These are phyloP conservation scores for Lactarius indigo DNA, from an alignment of 768 basidiomycete species.

Conservation along the genomic window DNA sequence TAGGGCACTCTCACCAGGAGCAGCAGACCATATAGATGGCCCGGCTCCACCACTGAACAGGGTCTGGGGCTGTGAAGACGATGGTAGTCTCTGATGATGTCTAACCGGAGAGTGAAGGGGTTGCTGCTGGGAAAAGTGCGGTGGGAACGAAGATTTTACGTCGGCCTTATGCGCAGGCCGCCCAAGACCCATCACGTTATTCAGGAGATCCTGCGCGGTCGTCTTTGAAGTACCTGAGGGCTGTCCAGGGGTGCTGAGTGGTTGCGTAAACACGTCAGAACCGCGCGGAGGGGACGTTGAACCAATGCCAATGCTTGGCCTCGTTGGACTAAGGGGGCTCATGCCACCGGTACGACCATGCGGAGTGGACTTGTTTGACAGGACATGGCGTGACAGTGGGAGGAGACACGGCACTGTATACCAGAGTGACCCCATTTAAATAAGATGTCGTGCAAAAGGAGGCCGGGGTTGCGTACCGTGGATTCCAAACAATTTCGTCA, in stretches of 20 bases:
- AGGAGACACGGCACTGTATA: slow-evolving; percentile 14
- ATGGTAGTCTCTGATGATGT: slow-evolving; percentile 25
- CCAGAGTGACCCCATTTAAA: background rate
- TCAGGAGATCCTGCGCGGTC: slow-evolving; percentile 67
- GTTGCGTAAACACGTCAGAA: slow-evolving; percentile 28
- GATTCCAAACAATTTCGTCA: slow-evolving; percentile 78
- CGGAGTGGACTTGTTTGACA: slow-evolving; percentile 15
- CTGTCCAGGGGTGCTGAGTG: slow-evolving; percentile 19
- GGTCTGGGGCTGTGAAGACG: slow-evolving; percentile 42
- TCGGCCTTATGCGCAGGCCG: slow-evolving; percentile 28
- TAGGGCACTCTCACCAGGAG: slow-evolving; percentile 41
- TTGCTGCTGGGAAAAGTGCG: slow-evolving; percentile 16
- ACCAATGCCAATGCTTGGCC: slow-evolving; percentile 10
- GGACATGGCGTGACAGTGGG: slow-evolving; percentile 12
- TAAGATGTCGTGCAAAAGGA: background rate
- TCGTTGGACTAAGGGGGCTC: slow-evolving; percentile 19
- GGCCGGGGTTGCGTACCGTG: slow-evolving; percentile 40
- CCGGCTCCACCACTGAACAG: slow-evolving; percentile 45
- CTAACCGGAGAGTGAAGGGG: slow-evolving; percentile 14
- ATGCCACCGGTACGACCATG: slow-evolving; percentile 8
- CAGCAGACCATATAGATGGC: slow-evolving; percentile 67
- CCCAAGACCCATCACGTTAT: slow-evolving; percentile 45
- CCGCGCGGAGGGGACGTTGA: slow-evolving; percentile 33
- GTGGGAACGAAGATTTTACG: slow-evolving; percentile 16
- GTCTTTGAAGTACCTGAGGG: slow-evolving; percentile 34